phyloP scores from a whole-genome alignment of 371 early-diverging fungal species.

The Umbelopsis sp. region DNA sequence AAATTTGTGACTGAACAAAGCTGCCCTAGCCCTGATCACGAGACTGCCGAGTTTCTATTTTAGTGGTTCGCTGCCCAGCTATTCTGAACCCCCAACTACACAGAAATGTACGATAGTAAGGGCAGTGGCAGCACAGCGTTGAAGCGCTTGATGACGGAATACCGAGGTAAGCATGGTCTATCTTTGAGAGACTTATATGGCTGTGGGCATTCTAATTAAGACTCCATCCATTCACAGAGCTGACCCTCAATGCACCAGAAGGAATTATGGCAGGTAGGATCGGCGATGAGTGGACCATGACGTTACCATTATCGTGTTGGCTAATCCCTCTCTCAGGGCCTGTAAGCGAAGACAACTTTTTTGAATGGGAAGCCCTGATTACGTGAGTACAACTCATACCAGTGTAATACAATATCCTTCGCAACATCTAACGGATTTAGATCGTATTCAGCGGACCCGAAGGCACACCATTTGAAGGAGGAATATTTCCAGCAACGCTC shows the following conservation, averaged over 20 bases:
- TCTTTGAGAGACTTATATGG: no score
- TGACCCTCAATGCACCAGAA: slow-evolving; percentile 94
- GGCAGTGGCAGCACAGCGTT: slow-evolving; percentile 77
- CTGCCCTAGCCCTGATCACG: background rate
- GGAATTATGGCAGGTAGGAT: slow-evolving; percentile 91
- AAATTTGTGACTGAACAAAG: background rate
- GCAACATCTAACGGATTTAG: no score
- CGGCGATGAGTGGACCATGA: no score
- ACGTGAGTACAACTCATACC: slow-evolving; percentile 58
- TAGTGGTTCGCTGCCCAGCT: background rate
- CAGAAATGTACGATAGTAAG: slow-evolving; percentile 43
- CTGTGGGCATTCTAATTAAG: no score
- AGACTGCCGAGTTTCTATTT: background rate
- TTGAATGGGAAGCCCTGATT: slow-evolving; percentile 96
- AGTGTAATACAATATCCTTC: background rate
- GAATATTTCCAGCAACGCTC: slow-evolving; percentile 82
- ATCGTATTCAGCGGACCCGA: slow-evolving; percentile 78
- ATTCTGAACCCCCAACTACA: background rate
- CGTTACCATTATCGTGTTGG: no score
- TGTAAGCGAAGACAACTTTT: slow-evolving; percentile 89
- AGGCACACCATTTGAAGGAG: slow-evolving; percentile 93
- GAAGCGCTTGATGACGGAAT: slow-evolving; percentile 96
- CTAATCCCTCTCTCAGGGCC: slow-evolving; percentile 63
- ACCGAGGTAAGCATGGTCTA: slow-evolving; percentile 66
- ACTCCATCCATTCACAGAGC: slow-evolving; percentile 56